phyloP scores from a whole-genome alignment of 345 rosid species.

The Camelina sativa region DNA sequence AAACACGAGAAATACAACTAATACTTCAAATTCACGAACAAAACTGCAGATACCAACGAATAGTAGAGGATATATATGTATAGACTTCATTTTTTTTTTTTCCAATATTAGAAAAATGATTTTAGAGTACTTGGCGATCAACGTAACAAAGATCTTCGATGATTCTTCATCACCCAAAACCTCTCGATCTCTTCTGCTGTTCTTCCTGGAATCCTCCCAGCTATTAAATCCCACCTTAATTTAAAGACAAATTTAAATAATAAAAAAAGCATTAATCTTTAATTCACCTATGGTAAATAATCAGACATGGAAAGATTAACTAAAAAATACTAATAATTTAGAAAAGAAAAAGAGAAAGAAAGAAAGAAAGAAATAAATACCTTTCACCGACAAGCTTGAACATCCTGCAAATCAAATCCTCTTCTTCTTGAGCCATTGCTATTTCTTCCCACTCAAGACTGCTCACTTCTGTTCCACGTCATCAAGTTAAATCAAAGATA shows the following conservation, averaged over 20 bases:
- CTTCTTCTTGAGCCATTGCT: slow-evolving; percentile 58
- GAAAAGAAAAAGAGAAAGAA: not conserved
- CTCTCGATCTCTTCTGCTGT: slow-evolving; percentile 65
- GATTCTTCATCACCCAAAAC: slow-evolving; percentile 60
- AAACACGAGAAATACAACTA: slow-evolving; percentile 19
- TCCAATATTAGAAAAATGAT: not conserved
- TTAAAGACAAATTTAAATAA: not conserved
- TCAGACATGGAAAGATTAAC: not conserved
- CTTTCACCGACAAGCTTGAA: slow-evolving; percentile 61
- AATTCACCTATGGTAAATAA: not conserved
- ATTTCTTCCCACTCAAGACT: slow-evolving; percentile 55
- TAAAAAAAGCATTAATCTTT: not conserved
- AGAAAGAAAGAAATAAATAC: slow-evolving; percentile 38
- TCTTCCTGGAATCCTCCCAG: slow-evolving; percentile 82
- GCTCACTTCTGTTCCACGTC: slow-evolving; percentile 50
- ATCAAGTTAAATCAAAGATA: not conserved
- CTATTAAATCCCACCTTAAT: slow-evolving; percentile 66
- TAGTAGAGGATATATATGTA: slow-evolving; percentile 14
- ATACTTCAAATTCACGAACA: slow-evolving; percentile 21
- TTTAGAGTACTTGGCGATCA: slow-evolving; percentile 5
- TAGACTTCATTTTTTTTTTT: not conserved
- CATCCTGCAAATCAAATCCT: slow-evolving; percentile 60
- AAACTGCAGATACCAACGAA: slow-evolving; percentile 37
- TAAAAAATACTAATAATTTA: not conserved
- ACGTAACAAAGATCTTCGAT: slow-evolving; percentile 39